These are phyloP conservation scores for Immersiporthe knoxdaviesiana DNA, from an alignment of 2,329 filamentous ascomycete genomes.

Conservation along the genomic window DNA sequence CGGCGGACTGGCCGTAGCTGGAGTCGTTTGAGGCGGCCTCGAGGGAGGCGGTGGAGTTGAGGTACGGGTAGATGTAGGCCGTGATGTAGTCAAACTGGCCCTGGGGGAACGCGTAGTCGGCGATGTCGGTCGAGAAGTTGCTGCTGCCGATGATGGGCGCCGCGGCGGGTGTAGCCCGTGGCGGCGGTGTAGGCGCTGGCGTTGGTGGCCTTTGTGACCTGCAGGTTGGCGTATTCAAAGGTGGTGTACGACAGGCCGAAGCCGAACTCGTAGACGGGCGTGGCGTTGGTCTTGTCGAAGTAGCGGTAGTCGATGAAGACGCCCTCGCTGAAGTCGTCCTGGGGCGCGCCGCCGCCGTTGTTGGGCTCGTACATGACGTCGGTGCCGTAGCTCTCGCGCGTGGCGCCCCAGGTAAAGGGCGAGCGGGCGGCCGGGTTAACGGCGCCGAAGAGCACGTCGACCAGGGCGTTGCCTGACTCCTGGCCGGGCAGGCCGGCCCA, in stretches of 20 bases:
- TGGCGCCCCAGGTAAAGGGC: slow-evolving; percentile 78
- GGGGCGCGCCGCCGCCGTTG: slow-evolving; percentile 67
- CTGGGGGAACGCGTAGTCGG: slow-evolving; percentile 70
- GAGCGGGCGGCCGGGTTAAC: slow-evolving; percentile 77
- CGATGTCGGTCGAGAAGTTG: slow-evolving; percentile 63
- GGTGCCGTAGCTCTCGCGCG: slow-evolving; percentile 68
- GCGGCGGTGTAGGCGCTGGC: slow-evolving; percentile 60
- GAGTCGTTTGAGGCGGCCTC: slow-evolving; percentile 60
- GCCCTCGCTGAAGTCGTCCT: slow-evolving; percentile 76
- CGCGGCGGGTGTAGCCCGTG: slow-evolving; percentile 60
- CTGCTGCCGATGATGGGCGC: slow-evolving; percentile 70
- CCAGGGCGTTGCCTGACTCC: slow-evolving; percentile 78
- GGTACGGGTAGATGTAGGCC: slow-evolving; percentile 71
- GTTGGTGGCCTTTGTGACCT: slow-evolving; percentile 53
- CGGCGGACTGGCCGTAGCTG: slow-evolving; percentile 61
- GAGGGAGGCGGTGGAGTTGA: slow-evolving; percentile 64
- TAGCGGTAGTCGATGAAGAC: slow-evolving; percentile 81
- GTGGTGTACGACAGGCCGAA: slow-evolving; percentile 80
- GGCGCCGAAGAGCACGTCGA: slow-evolving; percentile 81
- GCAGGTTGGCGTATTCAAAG: slow-evolving; percentile 73
- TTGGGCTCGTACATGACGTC: slow-evolving; percentile 71
- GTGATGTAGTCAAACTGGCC: slow-evolving; percentile 53
- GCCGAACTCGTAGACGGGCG: slow-evolving; percentile 80
- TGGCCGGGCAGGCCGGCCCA: slow-evolving; percentile 84
- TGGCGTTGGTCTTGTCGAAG: slow-evolving; percentile 68